phyloP scores from a whole-genome alignment of 78 protist species.

The Goniomonas avonlea region DNA sequence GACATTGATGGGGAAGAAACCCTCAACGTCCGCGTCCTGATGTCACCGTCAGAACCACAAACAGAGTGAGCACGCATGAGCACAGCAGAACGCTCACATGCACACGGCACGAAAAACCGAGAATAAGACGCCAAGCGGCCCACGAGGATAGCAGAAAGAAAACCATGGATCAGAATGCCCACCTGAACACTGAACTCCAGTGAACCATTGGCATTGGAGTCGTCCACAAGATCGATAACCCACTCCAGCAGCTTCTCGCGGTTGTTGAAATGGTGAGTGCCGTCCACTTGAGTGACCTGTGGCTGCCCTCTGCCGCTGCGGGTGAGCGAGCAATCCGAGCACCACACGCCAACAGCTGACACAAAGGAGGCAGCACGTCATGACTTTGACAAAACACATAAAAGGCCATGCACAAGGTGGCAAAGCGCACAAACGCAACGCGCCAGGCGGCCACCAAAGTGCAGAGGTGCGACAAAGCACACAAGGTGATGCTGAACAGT shows the following conservation, averaged over 20 bases:
- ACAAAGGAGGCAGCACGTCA: too few species aligned
- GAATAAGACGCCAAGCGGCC: neutral
- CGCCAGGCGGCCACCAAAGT: too few species aligned
- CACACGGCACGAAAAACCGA: neutral
- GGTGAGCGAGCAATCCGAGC: too few species aligned
- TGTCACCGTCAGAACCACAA: neutral
- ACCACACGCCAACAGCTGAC: too few species aligned
- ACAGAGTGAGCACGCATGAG: too few species aligned
- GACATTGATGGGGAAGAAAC: conserved; percentile 54
- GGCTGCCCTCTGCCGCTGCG: neutral
- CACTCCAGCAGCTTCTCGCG: conserved; percentile 12
- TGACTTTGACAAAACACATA: too few species aligned
- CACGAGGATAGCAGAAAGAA: neutral
- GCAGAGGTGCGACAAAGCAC: too few species aligned
- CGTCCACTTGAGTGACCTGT: neutral
- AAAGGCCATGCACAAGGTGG: too few species aligned
- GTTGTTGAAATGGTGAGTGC: neutral
- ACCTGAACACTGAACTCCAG: conserved; percentile 25
- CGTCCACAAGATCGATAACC: conserved; percentile 26
- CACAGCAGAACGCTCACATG: too few species aligned
- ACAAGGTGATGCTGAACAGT: too few species aligned
- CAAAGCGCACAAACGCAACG: too few species aligned
- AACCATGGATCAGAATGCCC: neutral
- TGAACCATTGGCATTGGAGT: conserved; percentile 12
- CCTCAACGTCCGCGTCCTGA: conserved; percentile 14